Conservation (phyloP, 257 asterid species). For the Scutellaria barbata region DNA sequence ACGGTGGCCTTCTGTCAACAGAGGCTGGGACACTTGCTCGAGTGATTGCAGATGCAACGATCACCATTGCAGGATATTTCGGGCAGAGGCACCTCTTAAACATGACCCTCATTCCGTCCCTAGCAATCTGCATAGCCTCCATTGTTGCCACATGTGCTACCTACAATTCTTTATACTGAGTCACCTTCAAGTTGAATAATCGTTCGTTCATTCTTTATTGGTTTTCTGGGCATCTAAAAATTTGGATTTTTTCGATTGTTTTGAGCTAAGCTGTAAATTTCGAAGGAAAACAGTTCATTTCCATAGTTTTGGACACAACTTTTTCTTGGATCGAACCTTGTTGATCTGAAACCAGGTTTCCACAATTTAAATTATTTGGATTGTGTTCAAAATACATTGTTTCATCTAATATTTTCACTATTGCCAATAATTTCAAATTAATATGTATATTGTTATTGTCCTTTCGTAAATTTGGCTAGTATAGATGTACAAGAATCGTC, state of each 20-base stretch:
- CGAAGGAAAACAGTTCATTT: conserved; percentile 9
- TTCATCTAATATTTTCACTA: background rate
- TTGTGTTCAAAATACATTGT: background rate
- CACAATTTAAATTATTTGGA: background rate
- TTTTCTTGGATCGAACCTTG: background rate
- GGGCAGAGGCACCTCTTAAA: conserved; percentile 76
- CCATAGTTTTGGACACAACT: background rate
- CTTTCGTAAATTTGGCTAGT: background rate
- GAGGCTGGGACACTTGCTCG: conserved; percentile 95
- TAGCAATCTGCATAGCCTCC: conserved; percentile 72
- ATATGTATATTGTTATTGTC: background rate
- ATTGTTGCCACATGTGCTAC: conserved; percentile 85
- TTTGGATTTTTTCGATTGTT: conserved; percentile 15
- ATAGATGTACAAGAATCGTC: too few relatives aligned
- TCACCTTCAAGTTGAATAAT: conserved; percentile 11
- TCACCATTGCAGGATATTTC: conserved; percentile 80
- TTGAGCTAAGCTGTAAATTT: conserved; percentile 24
- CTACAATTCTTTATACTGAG: conserved; percentile 75
- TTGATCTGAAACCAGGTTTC: background rate
- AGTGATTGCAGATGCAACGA: conserved; percentile 88
- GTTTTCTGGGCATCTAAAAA: conserved; percentile 3
- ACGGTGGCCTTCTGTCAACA: conserved; percentile 88
- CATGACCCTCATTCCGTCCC: conserved; percentile 78
- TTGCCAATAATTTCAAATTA: background rate
- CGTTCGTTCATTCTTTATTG: conserved; percentile 38